Evolutionary conservation across 306 rosid genomes (phyloP), one percentile per base, ranked within the genome.

Genomic region (Begonia peltatifolia): DNA sequence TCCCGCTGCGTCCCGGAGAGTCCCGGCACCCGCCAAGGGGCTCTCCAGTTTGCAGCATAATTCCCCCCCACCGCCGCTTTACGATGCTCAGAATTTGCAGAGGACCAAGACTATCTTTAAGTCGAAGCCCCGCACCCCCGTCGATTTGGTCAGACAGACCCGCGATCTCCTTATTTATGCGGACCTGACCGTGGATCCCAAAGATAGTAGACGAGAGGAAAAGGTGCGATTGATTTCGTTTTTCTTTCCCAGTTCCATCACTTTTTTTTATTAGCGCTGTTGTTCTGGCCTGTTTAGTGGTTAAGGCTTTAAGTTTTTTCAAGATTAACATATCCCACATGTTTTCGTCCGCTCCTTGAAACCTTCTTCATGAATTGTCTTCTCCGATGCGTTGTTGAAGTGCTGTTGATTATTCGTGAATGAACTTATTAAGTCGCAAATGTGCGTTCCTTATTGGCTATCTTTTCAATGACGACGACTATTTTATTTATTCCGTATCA

Each of bases 111-210:
- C 94, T 25, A 78, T 90, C 49, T 86, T 90, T 84, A 90, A 90
- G 77, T 73, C 99, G 6, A 90, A 90, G 71, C 99, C 95, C 9
- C 84, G 94, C 5, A 90, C 99, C 0, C 99, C 99, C 11, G 70
- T 52, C 16, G 99, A 86, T 17, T 42, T 83, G 2, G 99, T 90
- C 9, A 90, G 99, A 0, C 94, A 83, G 47, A 78, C 99, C 25
- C 80, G 95, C 57, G 99, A 90, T 72, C 92, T 86, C 65, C 94
- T 90, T 46, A 59, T 75, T 20, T 63, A 60, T 8, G 64, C 66
- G 12, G 86, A 86, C 42, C 77, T 82, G 11, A 47, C 9, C 49
- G 10, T 74, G 9, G 89, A 82, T 46, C 10, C 77, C 9, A 84
- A 93, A 13, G 99, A 90, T 53, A 65, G 56, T 79, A 90, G 83